Percentiles rank a stretch among this genome's conserved stretches.
Evolutionary conservation across 2,329 filamentous ascomycete species (phyloP).

Genomic region (Penicillium sp.): DNA sequence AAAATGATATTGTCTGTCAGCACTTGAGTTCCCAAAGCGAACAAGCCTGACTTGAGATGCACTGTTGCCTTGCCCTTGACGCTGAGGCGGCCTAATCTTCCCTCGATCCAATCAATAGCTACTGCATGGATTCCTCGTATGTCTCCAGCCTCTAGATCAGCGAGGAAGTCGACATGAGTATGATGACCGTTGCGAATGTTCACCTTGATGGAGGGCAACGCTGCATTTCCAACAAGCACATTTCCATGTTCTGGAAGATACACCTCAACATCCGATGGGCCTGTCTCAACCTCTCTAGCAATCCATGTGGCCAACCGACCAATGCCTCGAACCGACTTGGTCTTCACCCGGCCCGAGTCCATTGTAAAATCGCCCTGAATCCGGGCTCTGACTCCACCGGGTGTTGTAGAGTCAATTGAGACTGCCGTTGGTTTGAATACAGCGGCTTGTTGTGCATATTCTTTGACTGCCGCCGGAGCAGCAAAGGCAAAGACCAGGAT

Average conservation of each 20-base stretch:
- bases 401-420: constrained; percentile 80
- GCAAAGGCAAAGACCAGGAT: constrained; percentile 81
- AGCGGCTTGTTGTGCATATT: constrained; percentile 80
- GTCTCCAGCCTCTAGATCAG: constrained; percentile 73
- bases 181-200: constrained; percentile 74
- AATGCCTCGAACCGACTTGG: constrained; percentile 68
- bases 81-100: constrained; percentile 68
- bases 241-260: constrained; percentile 81
- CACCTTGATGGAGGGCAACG: constrained; percentile 71
- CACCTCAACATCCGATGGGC: constrained; percentile 69
- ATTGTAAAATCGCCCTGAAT: constrained; percentile 80
- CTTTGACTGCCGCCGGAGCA: constrained; percentile 73
- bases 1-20: constrained; percentile 74
- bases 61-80: constrained; percentile 73
- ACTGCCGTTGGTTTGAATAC: constrained; percentile 80
- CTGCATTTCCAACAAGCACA: constrained; percentile 72
- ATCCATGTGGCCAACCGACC: constrained; percentile 79
- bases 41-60: constrained; percentile 72
- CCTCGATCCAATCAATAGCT: constrained; percentile 85
- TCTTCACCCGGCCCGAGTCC: constrained; percentile 72
- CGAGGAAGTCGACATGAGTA: constrained; percentile 75
- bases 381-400: constrained; percentile 72
- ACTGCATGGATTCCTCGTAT: constrained; percentile 73
- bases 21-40: constrained; percentile 74
- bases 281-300: constrained; percentile 71